Evolutionary conservation across 228 moss, liverwort and hornwort genomes (phyloP), one percentile per base, ranked within the genome.

Genomic region (Sphagnum magellanicum): DNA sequence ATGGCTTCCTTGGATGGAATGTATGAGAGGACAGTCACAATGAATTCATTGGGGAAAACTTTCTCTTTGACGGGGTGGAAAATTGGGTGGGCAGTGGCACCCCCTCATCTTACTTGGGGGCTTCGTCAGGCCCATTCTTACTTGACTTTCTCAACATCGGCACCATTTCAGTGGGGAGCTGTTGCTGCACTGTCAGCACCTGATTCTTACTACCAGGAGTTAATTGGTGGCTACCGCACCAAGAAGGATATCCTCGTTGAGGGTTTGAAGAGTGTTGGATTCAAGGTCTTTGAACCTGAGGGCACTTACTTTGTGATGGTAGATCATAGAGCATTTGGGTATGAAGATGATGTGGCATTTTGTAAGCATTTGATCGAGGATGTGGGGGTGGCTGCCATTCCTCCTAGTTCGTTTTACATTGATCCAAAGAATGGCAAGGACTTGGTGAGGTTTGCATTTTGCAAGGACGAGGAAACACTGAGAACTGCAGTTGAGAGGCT

Each of bases 31-130:
- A 94, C 94, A 3, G 90, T 92, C 51, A 98, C 98, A 7, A 76
- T 96, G 81, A 96, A 96, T 73, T 98, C 98, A 10, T 75, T 98
- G 72, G 98, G 98, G 8, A 98, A 98, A 74, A 98, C 90, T 11
- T 98, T 98, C 71, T 98, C 98, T 57, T 63, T 98, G 63, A 98
- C 94, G 6, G 98, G 98, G 50, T 98, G 98, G 98, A 98, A 98
- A 75, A 76, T 98, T 11, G 98, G 98, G 51, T 98, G 98, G 98
- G 90, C 98, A 46, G 91, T 98, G 61, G 98, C 94, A 51, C 91
- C 98, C 17, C 77, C 94, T 52, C 74, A 84, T 66, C 76, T 98
- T 48, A 81, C 90, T 0, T 81, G 80, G 84, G 98, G 93, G 71
- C 64, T 98, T 14, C 82, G 98, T 59, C 81, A 92, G 67, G 98